Evolutionary conservation across 768 basidiomycete species (phyloP).

Genomic region (Amanita subjunquillea): DNA sequence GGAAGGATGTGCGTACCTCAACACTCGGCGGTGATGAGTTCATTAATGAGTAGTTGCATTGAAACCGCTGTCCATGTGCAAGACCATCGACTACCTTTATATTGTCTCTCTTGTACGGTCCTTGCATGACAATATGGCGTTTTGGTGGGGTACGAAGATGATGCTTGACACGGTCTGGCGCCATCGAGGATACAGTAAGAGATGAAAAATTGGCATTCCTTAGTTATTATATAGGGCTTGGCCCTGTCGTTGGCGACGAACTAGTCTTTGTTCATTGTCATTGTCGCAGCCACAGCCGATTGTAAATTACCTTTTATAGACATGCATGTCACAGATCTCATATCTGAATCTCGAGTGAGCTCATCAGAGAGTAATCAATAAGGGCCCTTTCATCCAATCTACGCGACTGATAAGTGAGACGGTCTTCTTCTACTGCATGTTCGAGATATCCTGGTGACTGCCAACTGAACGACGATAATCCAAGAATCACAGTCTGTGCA

Average conservation of each 20-base stretch:
- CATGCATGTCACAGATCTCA: not conserved
- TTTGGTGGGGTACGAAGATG: constrained; percentile 1
- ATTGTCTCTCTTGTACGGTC: not conserved
- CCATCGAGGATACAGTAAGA: not conserved
- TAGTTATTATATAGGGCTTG: not conserved
- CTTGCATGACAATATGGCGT: not conserved
- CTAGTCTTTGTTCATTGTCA: not conserved
- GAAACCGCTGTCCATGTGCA: not conserved
- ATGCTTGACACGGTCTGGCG: not conserved
- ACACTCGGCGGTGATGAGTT: not conserved
- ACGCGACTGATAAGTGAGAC: too few relatives aligned
- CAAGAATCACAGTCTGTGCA: constrained; percentile 69
- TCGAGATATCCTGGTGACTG: too few relatives aligned
- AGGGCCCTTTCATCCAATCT: too few relatives aligned
- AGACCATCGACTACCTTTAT: not conserved
- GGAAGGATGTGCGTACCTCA: not conserved
- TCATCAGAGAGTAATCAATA: too few relatives aligned
- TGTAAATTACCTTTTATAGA: not conserved
- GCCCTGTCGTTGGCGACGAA: not conserved
- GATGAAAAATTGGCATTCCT: not conserved
- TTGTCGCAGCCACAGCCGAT: not conserved
- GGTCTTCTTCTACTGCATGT: too few relatives aligned
- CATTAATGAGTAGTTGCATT: not conserved
- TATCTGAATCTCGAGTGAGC: too few relatives aligned
- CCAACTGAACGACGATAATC: too few relatives aligned